Conservation (phyloP, 176 grass and related monocot species). For the Oryza nivara region DNA sequence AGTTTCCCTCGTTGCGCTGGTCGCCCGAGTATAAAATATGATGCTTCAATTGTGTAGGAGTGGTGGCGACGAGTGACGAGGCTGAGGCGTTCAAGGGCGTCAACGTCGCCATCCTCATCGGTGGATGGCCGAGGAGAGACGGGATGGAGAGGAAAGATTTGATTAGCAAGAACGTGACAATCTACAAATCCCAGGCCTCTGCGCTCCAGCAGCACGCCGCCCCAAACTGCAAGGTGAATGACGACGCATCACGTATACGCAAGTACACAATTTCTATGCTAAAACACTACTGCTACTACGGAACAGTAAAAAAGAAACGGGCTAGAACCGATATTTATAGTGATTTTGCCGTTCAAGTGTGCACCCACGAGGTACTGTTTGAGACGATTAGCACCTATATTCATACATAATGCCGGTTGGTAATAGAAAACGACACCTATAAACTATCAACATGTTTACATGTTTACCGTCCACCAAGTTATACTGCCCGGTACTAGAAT, state of each 20-base stretch:
- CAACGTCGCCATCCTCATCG: conserved; percentile 68
- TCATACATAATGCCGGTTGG: no score
- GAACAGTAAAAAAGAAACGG: no score
- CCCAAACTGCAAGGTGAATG: conserved; percentile 70
- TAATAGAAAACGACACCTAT: no score
- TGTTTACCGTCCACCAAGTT: no score
- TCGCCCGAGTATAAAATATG: not conserved
- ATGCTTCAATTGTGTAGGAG: conserved; percentile 38
- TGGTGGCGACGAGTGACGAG: conserved; percentile 62
- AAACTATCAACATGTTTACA: no score
- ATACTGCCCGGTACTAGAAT: no score
- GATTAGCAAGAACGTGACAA: conserved; percentile 65
- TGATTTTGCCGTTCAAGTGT: no score
- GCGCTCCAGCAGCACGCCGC: conserved; percentile 68
- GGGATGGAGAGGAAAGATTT: conserved; percentile 84
- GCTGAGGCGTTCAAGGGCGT: conserved; percentile 62
- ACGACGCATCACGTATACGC: not conserved
- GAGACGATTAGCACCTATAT: no score
- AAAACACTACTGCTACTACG: no score
- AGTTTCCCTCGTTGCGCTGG: not conserved
- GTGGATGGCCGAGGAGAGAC: conserved; percentile 58
- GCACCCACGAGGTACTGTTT: no score
- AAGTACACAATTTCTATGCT: no score
- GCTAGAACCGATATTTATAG: no score
- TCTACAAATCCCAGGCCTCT: conserved; percentile 70